Evolutionary conservation across 2,329 filamentous ascomycete genomes (phyloP), one percentile per base, ranked within the genome.

Genomic region (Paraconiothyrium brasiliense): DNA sequence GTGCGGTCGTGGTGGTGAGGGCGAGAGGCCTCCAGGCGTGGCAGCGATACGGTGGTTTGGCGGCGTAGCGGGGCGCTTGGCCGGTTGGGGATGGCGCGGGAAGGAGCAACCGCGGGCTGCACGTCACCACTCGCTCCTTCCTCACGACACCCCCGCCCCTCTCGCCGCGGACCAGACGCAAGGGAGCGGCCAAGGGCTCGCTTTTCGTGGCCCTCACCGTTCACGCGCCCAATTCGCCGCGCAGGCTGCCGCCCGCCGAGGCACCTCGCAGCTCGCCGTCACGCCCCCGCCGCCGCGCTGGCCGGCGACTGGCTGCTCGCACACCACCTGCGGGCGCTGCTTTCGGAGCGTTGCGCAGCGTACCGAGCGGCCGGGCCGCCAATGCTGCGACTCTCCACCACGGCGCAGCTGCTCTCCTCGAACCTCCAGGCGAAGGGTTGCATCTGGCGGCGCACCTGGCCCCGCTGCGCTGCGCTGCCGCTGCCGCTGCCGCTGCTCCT

Each of bases 261-360:
- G 47, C 58, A 32, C 24, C 58, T 37, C 47, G 49, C 54, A 37
- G 20, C 52, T 32, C 35, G 20, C 56, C 43, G 52, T 49, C 62
- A 46, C 57, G 57, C 59, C 57, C 39, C 47, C 54, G 46, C 44
- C 35, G 57, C 49, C 41, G 39, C 24, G 20, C 51, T 57, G 59
- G 51, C 58, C 58, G 55, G 61, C 64, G 63, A 68, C 63, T 43
- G 61, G 60, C 62, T 32, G 34, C 39, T 48, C 56, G 54, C 47
- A 58, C 44, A 44, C 22, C 59, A 60, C 61, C 68, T 63, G 68
- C 71, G 67, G 66, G 61, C 60, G 67, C 62, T 68, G 57, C 71
- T 75, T 77, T 77, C 69, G 74, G 75, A 73, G 69, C 57, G 67
- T 73, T 76, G 75, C 72, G 75, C 75, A 78, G 73, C 57, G 60